Conservation (phyloP, 148 eudicot genomes). For the Amaranthus cruentus region DNA sequence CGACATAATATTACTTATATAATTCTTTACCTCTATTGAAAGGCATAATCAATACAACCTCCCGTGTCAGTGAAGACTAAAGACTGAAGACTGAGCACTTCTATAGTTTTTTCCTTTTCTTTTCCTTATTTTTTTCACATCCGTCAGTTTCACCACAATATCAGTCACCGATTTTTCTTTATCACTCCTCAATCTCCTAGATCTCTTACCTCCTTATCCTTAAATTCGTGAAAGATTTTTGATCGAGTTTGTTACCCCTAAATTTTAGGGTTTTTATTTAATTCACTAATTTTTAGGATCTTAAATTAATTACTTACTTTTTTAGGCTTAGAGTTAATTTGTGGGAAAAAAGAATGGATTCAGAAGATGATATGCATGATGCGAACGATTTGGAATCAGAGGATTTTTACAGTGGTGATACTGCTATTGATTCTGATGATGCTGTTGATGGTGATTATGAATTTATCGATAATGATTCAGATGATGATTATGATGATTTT, state of each 20-base stretch:
- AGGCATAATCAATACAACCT: neutral
- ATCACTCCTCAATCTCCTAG: slow-evolving; percentile 12
- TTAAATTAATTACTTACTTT: too few species aligned
- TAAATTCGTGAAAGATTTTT: neutral
- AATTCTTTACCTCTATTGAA: neutral
- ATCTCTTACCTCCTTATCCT: slow-evolving; percentile 15
- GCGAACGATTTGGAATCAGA: slow-evolving; percentile 63
- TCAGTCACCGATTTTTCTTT: slow-evolving; percentile 11
- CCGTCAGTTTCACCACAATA: neutral
- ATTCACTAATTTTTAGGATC: neutral
- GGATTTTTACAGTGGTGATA: slow-evolving; percentile 64
- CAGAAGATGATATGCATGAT: slow-evolving; percentile 75
- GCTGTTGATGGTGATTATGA: slow-evolving; percentile 51
- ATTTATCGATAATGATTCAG: slow-evolving; percentile 63
- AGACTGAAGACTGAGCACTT: too few species aligned
- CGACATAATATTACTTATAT: too few species aligned
- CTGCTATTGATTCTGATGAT: slow-evolving; percentile 51
- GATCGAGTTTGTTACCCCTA: slow-evolving; percentile 13
- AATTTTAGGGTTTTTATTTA: slow-evolving; percentile 20
- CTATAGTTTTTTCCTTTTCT: neutral
- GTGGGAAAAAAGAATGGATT: slow-evolving; percentile 40
- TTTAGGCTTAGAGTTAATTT: neutral
- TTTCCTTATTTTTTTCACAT: neutral
- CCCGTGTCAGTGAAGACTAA: neutral
- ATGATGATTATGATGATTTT: slow-evolving; percentile 58